These are phyloP conservation scores for Takakia lepidozioides DNA, from an alignment of 225 moss, liverwort and hornwort species.

Conservation along the genomic window DNA sequence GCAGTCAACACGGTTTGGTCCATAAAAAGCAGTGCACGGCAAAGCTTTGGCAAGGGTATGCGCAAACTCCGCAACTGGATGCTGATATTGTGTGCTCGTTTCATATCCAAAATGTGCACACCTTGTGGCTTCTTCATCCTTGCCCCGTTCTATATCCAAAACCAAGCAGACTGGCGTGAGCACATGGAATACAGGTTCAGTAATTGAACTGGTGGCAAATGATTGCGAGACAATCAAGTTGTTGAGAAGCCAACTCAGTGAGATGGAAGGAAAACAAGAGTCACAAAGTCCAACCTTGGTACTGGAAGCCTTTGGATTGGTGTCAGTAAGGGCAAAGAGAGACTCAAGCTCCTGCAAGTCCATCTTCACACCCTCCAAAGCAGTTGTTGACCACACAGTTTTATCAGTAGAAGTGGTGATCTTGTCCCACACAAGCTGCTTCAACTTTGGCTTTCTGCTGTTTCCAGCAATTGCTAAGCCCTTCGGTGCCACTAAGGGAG, in stretches of 20 bases:
- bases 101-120: conserved; percentile 62
- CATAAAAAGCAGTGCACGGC: conserved; percentile 42
- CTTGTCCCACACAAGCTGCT: conserved; percentile 91
- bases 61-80: conserved; percentile 79
- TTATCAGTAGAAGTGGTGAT: conserved; percentile 47
- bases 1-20: conserved; percentile 34
- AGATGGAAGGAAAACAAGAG: no score
- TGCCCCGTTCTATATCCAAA: no score
- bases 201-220: no score
- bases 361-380: conserved; percentile 64
- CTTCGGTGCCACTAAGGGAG: conserved; percentile 1
- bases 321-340: conserved; percentile 55
- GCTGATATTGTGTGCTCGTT: conserved; percentile 77
- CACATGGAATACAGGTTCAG: no score
- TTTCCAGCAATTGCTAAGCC: neutral
- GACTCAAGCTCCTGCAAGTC: conserved; percentile 72
- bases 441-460: conserved; percentile 56
- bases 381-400: conserved; percentile 77
- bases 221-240: no score
- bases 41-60: conserved; percentile 52
- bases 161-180: no score
- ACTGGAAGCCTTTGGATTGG: conserved; percentile 9
- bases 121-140: conserved; percentile 34
- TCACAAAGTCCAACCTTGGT: conserved; percentile 11
- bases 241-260: no score